These are phyloP conservation scores for Prunella vulgaris DNA, from an alignment of 257 asterid species.

Conservation along the genomic window DNA sequence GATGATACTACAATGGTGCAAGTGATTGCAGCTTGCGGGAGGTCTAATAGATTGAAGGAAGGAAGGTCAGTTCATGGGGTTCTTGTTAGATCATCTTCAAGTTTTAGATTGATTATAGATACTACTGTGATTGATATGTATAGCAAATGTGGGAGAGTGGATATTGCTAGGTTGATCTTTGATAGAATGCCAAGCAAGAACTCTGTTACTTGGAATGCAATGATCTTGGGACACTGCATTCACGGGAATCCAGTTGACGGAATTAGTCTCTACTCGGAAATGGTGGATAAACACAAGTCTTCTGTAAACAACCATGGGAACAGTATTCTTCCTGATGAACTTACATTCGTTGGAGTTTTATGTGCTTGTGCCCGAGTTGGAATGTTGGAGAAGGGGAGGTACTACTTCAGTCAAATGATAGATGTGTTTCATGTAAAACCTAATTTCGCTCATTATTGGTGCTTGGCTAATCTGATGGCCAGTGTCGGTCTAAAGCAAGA, in stretches of 20 bases:
- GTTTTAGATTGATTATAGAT: conserved; percentile 38
- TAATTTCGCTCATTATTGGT: conserved; percentile 67
- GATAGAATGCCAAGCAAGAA: conserved; percentile 45
- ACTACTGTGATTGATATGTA: conserved; percentile 61
- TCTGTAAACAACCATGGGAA: not conserved
- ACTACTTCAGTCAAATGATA: conserved; percentile 41
- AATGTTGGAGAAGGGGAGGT: conserved; percentile 40
- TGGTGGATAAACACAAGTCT: conserved; percentile 25
- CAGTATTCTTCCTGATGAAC: conserved; percentile 45
- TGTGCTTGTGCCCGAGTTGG: conserved; percentile 67
- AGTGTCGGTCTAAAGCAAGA: conserved; percentile 46
- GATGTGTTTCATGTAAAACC: conserved; percentile 41
- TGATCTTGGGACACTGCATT: conserved; percentile 65
- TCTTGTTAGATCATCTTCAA: conserved; percentile 31
- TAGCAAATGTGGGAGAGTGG: conserved; percentile 57
- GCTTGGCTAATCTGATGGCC: conserved; percentile 68
- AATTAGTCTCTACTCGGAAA: conserved; percentile 35
- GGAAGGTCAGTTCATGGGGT: conserved; percentile 69
- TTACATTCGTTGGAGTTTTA: conserved; percentile 62
- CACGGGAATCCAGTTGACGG: conserved; percentile 54
- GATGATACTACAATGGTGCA: conserved; percentile 46
- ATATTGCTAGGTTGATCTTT: conserved; percentile 45
- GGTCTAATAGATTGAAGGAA: conserved; percentile 67
- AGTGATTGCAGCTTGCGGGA: conserved; percentile 59
- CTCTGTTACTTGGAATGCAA: conserved; percentile 54